These are phyloP conservation scores for Eragrostis tef DNA, from an alignment of 202 grass and related monocot genomes.

Conservation along the genomic window DNA sequence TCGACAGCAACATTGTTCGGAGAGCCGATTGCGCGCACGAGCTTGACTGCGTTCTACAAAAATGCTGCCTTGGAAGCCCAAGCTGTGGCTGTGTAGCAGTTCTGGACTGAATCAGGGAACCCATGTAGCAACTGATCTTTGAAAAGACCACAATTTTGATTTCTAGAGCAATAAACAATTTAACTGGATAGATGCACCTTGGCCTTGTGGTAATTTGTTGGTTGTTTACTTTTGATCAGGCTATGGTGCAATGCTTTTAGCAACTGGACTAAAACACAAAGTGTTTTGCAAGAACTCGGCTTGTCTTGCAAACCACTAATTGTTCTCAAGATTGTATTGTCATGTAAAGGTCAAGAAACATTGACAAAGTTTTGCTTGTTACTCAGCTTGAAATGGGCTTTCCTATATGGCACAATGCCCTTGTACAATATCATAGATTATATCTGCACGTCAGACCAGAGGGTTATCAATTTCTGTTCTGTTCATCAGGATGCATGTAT, in stretches of 20 bases:
- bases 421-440: no score
- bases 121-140: not conserved
- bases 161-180: not conserved
- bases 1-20: conserved; percentile 85
- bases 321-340: conserved; percentile 20
- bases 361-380: conserved; percentile 21
- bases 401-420: not conserved
- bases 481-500: not conserved
- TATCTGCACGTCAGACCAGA: no score
- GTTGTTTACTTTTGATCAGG: conserved; percentile 27
- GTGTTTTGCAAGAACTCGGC: not conserved
- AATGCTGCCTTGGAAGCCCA: conserved; percentile 34
- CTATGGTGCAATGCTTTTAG: conserved; percentile 12
- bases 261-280: not conserved
- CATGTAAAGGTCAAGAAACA: conserved; percentile 23
- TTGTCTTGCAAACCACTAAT: not conserved
- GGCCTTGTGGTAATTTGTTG: not conserved
- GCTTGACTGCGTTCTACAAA: conserved; percentile 69
- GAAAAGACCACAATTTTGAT: conserved; percentile 11
- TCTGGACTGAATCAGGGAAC: conserved; percentile 24
- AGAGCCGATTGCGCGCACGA: conserved; percentile 68
- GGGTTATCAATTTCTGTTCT: not conserved
- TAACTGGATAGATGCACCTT: conserved; percentile 29
- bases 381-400: not conserved
- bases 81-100: conserved; percentile 34